Conservation (phyloP, 2,329 filamentous ascomycete species). For the Pseudogymnoascus sp. region DNA sequence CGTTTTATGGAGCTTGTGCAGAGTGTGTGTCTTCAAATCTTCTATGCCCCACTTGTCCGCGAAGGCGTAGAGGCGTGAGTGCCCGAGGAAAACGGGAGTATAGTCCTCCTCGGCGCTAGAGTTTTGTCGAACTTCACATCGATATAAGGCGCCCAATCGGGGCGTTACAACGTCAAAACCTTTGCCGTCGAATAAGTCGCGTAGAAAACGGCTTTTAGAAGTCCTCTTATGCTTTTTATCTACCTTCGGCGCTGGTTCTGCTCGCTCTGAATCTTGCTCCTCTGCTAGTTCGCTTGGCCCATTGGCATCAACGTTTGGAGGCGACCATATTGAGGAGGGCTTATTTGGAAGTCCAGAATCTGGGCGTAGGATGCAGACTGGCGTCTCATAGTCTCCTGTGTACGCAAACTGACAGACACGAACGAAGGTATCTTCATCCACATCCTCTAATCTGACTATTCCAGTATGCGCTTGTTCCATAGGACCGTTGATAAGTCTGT, state of each 20-base stretch:
- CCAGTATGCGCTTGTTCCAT: conserved; percentile 17
- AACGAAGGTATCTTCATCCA: conserved; percentile 18
- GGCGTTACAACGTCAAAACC: too few species aligned
- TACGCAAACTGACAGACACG: conserved; percentile 19
- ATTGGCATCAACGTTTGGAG: conserved; percentile 1
- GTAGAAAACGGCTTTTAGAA: too few species aligned
- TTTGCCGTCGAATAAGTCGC: too few species aligned
- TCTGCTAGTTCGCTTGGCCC: neutral
- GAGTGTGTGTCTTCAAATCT: too few species aligned
- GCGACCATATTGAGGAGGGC: neutral
- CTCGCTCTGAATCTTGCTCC: neutral
- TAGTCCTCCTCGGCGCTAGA: too few species aligned
- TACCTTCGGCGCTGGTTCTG: neutral
- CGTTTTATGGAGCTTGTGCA: too few species aligned
- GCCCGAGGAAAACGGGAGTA: too few species aligned
- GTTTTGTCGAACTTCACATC: too few species aligned
- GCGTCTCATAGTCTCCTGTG: conserved; percentile 18
- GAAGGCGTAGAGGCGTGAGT: too few species aligned
- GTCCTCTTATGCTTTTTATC: too few species aligned
- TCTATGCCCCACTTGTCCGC: too few species aligned
- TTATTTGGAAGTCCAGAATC: neutral
- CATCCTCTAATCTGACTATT: conserved; percentile 17
- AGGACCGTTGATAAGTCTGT: conserved; percentile 17
- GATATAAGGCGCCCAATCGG: too few species aligned
- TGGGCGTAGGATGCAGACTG: conserved; percentile 12